phyloP scores from a whole-genome alignment of 768 basidiomycete species.

The Xerocomellus dryophilus region DNA sequence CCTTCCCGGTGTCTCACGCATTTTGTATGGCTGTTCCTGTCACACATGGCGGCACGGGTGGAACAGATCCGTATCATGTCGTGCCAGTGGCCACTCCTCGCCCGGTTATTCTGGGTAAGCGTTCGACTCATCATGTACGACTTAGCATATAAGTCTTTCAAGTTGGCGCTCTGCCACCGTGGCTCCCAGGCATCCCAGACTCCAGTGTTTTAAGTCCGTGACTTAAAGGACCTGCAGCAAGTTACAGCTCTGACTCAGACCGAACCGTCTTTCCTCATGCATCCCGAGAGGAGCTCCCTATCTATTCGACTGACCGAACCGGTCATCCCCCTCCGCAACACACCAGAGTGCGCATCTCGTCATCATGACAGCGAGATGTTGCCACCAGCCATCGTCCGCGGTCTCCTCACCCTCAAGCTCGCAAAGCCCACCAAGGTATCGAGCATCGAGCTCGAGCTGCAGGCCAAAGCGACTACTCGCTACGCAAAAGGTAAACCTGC shows the following conservation, averaged over 20 bases:
- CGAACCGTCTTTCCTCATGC: conserved; percentile 4
- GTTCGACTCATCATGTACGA: neutral
- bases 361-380: conserved; percentile 33
- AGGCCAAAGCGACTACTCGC: conserved; percentile 64
- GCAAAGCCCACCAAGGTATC: conserved; percentile 82
- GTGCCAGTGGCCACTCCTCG: neutral
- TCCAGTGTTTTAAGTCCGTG: neutral
- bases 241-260: neutral
- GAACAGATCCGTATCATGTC: conserved; percentile 7
- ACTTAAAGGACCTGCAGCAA: neutral
- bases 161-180: neutral
- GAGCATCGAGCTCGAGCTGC: conserved; percentile 77
- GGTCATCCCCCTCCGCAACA: conserved; percentile 61
- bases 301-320: conserved; percentile 68
- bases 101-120: neutral
- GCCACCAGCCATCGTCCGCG: conserved; percentile 63
- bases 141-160: no score
- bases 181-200: neutral
- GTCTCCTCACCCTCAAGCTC: conserved; percentile 59
- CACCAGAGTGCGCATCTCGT: conserved; percentile 34
- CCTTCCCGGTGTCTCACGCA: no score
- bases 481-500: conserved; percentile 79
- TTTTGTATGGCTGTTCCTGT: no score
- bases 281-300: conserved; percentile 41
- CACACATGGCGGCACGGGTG: conserved; percentile 3